A percentile compares a stretch with the other conserved stretches of the same genome.
phyloP scores from a whole-genome alignment of 106 monocot species.

The Dendrobium nobile region DNA sequence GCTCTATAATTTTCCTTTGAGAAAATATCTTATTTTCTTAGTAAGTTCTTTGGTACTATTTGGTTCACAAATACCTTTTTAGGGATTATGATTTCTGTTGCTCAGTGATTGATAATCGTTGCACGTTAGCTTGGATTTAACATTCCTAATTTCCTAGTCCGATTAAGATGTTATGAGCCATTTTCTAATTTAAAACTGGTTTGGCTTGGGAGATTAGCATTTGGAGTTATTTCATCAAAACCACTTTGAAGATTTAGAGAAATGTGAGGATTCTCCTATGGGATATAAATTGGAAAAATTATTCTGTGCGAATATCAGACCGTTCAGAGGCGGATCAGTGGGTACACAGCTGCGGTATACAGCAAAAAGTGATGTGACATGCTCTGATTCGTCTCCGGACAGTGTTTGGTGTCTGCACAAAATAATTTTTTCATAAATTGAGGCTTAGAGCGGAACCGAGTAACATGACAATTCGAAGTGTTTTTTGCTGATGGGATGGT shows the following conservation, averaged over 20 bases:
- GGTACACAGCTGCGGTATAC: too few species aligned
- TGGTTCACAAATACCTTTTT: neutral
- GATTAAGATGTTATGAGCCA: neutral
- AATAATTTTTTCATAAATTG: neutral
- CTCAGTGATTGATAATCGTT: neutral
- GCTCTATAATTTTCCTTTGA: neutral
- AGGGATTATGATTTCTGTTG: neutral
- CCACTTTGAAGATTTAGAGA: neutral
- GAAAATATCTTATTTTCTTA: neutral
- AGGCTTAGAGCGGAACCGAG: neutral
- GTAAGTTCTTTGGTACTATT: neutral
- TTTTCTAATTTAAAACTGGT: neutral
- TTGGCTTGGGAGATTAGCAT: neutral
- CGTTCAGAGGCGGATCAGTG: too few species aligned
- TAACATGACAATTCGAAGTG: neutral
- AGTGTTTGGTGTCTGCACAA: too few species aligned
- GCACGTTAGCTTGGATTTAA: neutral
- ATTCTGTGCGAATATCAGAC: too few species aligned
- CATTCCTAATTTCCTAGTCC: neutral
- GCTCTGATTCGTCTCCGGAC: too few species aligned
- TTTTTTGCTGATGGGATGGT: neutral
- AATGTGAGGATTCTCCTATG: neutral
- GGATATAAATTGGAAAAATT: neutral
- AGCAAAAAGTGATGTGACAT: too few species aligned
- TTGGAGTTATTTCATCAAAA: neutral